phyloP scores from a whole-genome alignment of 805 yeast species.

The Candida sakaeoensis region DNA sequence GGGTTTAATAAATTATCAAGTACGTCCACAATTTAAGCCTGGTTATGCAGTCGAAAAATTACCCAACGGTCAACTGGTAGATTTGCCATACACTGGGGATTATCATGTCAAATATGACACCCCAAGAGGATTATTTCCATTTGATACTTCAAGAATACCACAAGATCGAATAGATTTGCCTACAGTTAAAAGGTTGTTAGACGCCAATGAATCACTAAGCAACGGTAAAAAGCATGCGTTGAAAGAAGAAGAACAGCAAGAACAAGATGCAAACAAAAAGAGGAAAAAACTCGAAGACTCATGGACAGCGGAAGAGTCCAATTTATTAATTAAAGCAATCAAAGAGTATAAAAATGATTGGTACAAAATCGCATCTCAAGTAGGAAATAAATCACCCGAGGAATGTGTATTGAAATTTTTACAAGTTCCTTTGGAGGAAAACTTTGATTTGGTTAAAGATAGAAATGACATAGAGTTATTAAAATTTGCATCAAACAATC shows the following conservation, averaged over 20 bases:
- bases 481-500: conserved; percentile 78
- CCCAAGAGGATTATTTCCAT: conserved; percentile 90
- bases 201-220: conserved; percentile 7
- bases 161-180: conserved; percentile 45
- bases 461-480: conserved; percentile 55
- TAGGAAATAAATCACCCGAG: conserved; percentile 63
- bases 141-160: conserved; percentile 73
- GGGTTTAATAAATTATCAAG: conserved; percentile 93
- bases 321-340: conserved; percentile 58
- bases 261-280: conserved; percentile 16
- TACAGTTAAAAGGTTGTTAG: conserved; percentile 28
- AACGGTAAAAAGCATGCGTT: conserved; percentile 8
- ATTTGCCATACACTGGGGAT: conserved; percentile 72
- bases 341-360: conserved; percentile 69
- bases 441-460: conserved; percentile 49
- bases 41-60: conserved; percentile 51
- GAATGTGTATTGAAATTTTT: conserved; percentile 79
- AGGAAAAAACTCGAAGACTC: conserved; percentile 32
- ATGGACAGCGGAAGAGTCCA: conserved; percentile 70
- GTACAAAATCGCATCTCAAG: conserved; percentile 67
- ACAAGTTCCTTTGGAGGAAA: conserved; percentile 78
- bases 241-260: conserved; percentile 2
- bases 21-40: conserved; percentile 73
- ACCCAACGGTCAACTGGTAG: conserved; percentile 39
- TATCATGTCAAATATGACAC: conserved; percentile 79